These are phyloP conservation scores for Suillus lakei DNA, from an alignment of 768 basidiomycete genomes.

Conservation along the genomic window DNA sequence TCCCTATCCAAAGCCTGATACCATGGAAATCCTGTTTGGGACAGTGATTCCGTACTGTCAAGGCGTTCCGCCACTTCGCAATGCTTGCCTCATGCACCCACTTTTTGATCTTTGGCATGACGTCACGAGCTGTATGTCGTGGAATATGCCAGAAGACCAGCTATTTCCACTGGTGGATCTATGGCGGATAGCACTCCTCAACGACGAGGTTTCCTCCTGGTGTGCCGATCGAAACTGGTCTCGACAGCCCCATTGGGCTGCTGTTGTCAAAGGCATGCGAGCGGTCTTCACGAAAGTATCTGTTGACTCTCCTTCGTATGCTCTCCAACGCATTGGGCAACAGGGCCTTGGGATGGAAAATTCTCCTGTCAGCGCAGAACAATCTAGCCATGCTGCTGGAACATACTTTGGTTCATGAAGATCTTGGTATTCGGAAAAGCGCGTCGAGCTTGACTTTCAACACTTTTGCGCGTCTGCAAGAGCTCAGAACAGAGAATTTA, in stretches of 20 bases:
- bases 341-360: slow-evolving; percentile 37
- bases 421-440: slow-evolving; percentile 70
- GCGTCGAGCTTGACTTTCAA: slow-evolving; percentile 86
- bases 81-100: slow-evolving; percentile 32
- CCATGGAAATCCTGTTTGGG: slow-evolving; percentile 53
- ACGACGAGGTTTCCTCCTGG: slow-evolving; percentile 60
- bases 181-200: slow-evolving; percentile 80
- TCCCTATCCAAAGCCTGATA: slow-evolving; percentile 31
- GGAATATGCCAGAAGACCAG: slow-evolving; percentile 52
- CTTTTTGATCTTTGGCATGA: slow-evolving; percentile 53
- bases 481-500: slow-evolving; percentile 51
- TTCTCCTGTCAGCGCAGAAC: slow-evolving; percentile 42
- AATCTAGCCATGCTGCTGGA: slow-evolving; percentile 62
- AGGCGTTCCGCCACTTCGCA: slow-evolving; percentile 46
- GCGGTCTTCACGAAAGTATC: slow-evolving; percentile 51
- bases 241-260: slow-evolving; percentile 46
- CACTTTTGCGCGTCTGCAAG: slow-evolving; percentile 68
- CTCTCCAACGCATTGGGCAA: slow-evolving; percentile 69
- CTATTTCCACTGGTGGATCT: slow-evolving; percentile 86
- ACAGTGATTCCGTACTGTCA: slow-evolving; percentile 67
- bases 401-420: slow-evolving; percentile 68
- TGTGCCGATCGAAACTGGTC: slow-evolving; percentile 34
- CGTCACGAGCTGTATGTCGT: slow-evolving; percentile 46
- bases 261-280: slow-evolving; percentile 50
- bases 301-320: slow-evolving; percentile 70